Conservation (phyloP, 1,139 yeast genomes). For the Pichia inconspicua region DNA sequence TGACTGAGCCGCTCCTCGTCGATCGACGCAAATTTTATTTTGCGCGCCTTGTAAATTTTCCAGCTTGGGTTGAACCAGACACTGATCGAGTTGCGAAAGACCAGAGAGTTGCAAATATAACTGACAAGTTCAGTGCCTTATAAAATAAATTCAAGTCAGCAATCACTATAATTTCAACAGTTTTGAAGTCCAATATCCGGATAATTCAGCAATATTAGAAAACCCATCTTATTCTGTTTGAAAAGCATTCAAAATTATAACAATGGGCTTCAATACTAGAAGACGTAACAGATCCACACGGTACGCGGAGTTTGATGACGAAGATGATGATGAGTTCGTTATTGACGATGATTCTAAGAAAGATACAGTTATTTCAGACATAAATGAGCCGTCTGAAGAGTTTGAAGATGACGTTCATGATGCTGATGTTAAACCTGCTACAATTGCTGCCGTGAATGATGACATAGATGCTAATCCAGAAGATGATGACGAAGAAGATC, state of each 20-base stretch:
- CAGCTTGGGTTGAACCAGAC: no score
- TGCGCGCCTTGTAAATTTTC: no score
- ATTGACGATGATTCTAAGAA: neutral
- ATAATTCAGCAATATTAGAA: no score
- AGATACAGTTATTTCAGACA: neutral
- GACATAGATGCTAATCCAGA: constrained; percentile 31
- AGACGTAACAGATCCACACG: neutral
- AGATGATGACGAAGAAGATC: constrained; percentile 17
- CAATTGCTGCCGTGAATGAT: constrained; percentile 14
- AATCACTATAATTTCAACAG: no score
- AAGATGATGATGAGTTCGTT: constrained; percentile 3
- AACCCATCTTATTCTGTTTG: no score
- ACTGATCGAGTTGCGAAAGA: no score
- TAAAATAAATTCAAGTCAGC: no score
- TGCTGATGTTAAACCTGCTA: constrained; percentile 16
- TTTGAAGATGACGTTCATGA: constrained; percentile 19
- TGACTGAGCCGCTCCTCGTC: no score
- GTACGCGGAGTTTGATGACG: neutral
- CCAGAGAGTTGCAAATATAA: no score
- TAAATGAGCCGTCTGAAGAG: constrained; percentile 20
- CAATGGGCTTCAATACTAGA: neutral
- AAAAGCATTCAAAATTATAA: neutral
- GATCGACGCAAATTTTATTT: no score
- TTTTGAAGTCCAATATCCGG: no score
- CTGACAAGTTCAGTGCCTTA: no score